Base-by-base conservation (phyloP, 176 grass and related monocot genomes). In the Zea mays region DNA sequence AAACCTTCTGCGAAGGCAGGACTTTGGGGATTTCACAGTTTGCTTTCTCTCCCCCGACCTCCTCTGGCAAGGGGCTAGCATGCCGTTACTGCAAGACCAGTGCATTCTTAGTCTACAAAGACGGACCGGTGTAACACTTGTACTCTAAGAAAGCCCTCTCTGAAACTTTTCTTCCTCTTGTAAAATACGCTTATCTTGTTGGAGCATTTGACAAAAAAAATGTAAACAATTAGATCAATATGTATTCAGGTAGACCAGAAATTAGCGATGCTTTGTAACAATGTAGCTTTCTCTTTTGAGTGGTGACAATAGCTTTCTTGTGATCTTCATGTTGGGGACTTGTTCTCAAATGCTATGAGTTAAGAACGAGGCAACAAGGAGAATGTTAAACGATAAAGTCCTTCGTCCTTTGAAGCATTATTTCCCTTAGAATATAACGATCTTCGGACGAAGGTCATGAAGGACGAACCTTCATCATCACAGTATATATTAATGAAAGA, bases 41-140 rank as follows among this genome's bases (percentile, higher is more conserved):
- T 75, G 91, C 91, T 16, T 94, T 98, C 75, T 82, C 91, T 17
- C 86, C 89, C 3, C 95, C 95, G 72, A 98, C 91, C 16, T 86
- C 87, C 50, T 51, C 55, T 0, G 95, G 91, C 59, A 94, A 90
- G 75, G 74, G 65, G 50, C 84, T 94, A 39, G 95, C 89, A 13
- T 82, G 60, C 55, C 88, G 82, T 11, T 98, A 86, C 87, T 82
- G 51, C 81, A 86, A 86, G 76, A 94, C 80, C 65, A 80, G 16
- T 7, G 79, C 91, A 59, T 97, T 90, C 85, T 80, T 94, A 70
- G 74, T 97, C 11, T 97, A 97, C 63, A 94, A 67, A 49, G 79
- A 85, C 4, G 60, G 74, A 61, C 82, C 85, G 83, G 76, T 77
- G 50, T 84, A 79, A 57, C 15, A 61, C 21, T 64, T 77, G 76